Evolutionary conservation across 768 basidiomycete species (phyloP).

Genomic region (Pholiota microspora): DNA sequence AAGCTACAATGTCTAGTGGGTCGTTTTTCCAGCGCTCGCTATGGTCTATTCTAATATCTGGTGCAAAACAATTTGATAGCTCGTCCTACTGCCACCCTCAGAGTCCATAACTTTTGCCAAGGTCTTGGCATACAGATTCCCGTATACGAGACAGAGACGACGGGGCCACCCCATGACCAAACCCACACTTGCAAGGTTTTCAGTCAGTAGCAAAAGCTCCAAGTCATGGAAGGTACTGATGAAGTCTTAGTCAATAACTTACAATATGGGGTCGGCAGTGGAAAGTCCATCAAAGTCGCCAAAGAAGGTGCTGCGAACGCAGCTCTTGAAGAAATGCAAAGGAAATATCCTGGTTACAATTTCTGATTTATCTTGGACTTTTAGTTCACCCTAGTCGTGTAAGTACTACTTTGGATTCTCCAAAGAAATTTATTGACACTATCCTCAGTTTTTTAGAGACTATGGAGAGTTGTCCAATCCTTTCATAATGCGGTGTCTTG

Average conservation of each 20-base stretch:
- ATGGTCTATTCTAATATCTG: no score
- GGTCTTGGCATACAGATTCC: background rate
- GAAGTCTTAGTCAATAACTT: background rate
- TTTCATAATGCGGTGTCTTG: no score
- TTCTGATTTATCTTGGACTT: background rate
- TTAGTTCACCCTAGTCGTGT: no score
- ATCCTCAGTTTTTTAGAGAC: no score
- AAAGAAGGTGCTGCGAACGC: background rate
- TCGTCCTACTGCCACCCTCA: background rate
- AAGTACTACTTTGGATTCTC: no score
- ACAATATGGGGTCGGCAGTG: background rate
- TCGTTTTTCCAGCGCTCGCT: no score
- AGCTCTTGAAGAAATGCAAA: background rate
- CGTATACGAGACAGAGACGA: background rate
- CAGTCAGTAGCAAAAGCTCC: background rate
- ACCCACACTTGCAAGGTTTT: background rate
- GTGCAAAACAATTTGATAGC: background rate
- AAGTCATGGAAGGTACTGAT: background rate
- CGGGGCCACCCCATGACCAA: background rate
- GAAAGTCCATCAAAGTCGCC: background rate
- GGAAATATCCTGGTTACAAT: background rate
- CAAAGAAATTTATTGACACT: no score
- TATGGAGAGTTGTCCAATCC: no score
- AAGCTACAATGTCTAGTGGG: no score
- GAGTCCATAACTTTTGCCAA: background rate